These are phyloP conservation scores for Blastobotrys muscicola DNA, from an alignment of 805 yeast genomes.

Conservation along the genomic window DNA sequence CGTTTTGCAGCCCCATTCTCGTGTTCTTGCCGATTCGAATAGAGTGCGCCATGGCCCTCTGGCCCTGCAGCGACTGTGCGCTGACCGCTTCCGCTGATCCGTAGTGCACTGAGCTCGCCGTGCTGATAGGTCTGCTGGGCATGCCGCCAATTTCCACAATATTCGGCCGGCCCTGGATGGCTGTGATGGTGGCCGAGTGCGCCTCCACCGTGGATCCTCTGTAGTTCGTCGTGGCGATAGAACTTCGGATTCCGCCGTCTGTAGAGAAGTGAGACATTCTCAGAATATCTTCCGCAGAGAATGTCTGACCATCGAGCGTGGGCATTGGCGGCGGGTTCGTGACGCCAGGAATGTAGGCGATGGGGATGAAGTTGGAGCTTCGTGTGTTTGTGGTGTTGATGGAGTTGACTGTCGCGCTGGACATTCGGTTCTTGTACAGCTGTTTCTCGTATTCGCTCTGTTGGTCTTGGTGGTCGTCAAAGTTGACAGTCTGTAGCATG, in stretches of 20 bases:
- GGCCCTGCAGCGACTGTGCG: constrained; percentile 4
- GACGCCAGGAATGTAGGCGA: constrained; percentile 92
- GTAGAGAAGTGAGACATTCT: constrained; percentile 16
- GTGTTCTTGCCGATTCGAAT: constrained; percentile 25
- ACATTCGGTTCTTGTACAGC: constrained; percentile 10
- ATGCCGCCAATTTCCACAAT: constrained; percentile 41
- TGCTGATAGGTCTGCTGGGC: constrained; percentile 29
- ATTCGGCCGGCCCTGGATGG: constrained; percentile 66
- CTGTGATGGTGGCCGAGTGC: constrained; percentile 42
- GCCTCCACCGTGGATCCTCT: constrained; percentile 37
- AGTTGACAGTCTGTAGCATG: constrained; percentile 6
- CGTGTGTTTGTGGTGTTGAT: constrained; percentile 55
- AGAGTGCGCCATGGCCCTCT: constrained; percentile 17
- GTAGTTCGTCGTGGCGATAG: constrained; percentile 32
- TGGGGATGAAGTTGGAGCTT: constrained; percentile 82
- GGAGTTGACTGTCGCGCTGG: constrained; percentile 22
- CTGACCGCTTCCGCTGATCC: constrained; percentile 4
- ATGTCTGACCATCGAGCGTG: constrained; percentile 8
- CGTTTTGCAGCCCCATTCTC: constrained; percentile 16
- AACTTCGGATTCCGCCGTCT: constrained; percentile 23
- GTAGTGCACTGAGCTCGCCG: constrained; percentile 14
- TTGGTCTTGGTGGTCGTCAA: constrained; percentile 12
- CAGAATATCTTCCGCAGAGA: constrained; percentile 20
- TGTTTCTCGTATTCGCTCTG: constrained; percentile 9
- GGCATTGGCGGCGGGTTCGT: constrained; percentile 27